phyloP scores from a whole-genome alignment of 192 early-diverging fungal genomes.

The Mortierella alpina region DNA sequence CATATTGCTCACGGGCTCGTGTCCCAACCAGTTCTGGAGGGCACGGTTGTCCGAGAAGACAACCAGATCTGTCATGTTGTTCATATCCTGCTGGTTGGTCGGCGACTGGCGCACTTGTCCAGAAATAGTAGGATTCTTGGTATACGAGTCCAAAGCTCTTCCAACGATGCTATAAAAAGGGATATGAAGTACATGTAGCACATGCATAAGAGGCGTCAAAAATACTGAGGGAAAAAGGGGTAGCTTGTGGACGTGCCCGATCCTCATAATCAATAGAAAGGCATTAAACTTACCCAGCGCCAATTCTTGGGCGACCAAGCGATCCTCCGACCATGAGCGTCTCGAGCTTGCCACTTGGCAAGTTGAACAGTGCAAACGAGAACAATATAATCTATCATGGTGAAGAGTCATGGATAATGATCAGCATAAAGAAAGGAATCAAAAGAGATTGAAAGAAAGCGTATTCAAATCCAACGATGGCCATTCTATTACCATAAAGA shows the following conservation, averaged over 20 bases:
- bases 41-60: conserved; percentile 52
- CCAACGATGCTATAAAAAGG: conserved; percentile 39
- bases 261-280: too few relatives aligned
- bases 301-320: conserved; percentile 46
- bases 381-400: conserved; percentile 78
- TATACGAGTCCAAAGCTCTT: conserved; percentile 42
- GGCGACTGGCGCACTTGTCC: conserved; percentile 32
- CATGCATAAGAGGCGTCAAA: too few relatives aligned
- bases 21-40: conserved; percentile 48
- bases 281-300: conserved; percentile 37
- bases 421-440: conserved; percentile 1
- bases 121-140: conserved; percentile 50
- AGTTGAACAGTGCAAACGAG: conserved; percentile 84
- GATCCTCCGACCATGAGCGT: conserved; percentile 63
- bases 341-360: conserved; percentile 64
- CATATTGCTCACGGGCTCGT: conserved; percentile 23
- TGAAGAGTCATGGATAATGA: not conserved
- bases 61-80: conserved; percentile 52
- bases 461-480: not conserved
- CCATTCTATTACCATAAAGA: conserved; percentile 66
- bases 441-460: not conserved
- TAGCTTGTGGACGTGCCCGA: too few relatives aligned
- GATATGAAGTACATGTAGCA: not conserved
- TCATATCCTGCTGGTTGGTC: conserved; percentile 17
- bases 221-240: too few relatives aligned